Conservation (phyloP, 2,329 filamentous ascomycete genomes). For the Myriosclerotinia curreyana region DNA sequence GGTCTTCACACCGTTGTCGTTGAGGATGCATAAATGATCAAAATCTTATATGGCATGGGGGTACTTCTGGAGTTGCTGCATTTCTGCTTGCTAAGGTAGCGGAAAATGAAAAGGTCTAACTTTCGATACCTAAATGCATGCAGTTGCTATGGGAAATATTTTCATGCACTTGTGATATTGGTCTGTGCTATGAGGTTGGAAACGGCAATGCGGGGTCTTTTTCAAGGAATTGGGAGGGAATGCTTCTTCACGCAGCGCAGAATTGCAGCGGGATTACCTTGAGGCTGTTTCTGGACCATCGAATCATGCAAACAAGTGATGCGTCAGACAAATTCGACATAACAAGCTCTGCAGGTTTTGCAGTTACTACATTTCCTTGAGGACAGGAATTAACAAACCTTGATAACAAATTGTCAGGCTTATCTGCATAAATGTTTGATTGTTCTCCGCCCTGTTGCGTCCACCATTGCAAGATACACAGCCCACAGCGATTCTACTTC, state of each 20-base stretch:
- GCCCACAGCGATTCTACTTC: not conserved
- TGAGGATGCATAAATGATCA: slow-evolving; percentile 55
- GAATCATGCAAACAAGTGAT: slow-evolving; percentile 15
- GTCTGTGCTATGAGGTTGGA: slow-evolving; percentile 19
- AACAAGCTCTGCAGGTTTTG: slow-evolving; percentile 8
- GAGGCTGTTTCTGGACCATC: slow-evolving; percentile 1
- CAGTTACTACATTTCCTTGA: slow-evolving; percentile 10
- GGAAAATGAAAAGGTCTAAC: slow-evolving; percentile 38
- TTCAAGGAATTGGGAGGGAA: not conserved
- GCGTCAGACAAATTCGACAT: slow-evolving; percentile 10
- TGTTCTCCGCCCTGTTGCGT: not conserved
- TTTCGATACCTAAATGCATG: slow-evolving; percentile 24
- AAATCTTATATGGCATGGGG: slow-evolving; percentile 30
- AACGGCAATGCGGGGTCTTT: not conserved
- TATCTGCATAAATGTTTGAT: not conserved
- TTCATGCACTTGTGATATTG: slow-evolving; percentile 22
- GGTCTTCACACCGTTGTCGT: slow-evolving; percentile 91
- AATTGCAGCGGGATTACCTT: slow-evolving; percentile 5
- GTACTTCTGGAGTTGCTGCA: slow-evolving; percentile 37
- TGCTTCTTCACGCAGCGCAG: not conserved
- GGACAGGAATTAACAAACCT: slow-evolving; percentile 15
- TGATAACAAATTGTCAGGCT: slow-evolving; percentile 11
- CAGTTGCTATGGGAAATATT: slow-evolving; percentile 14
- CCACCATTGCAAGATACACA: not conserved
- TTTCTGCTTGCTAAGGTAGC: slow-evolving; percentile 36